phyloP scores from a whole-genome alignment of 2,329 filamentous ascomycete species.

The Elsinoe ampelina region DNA sequence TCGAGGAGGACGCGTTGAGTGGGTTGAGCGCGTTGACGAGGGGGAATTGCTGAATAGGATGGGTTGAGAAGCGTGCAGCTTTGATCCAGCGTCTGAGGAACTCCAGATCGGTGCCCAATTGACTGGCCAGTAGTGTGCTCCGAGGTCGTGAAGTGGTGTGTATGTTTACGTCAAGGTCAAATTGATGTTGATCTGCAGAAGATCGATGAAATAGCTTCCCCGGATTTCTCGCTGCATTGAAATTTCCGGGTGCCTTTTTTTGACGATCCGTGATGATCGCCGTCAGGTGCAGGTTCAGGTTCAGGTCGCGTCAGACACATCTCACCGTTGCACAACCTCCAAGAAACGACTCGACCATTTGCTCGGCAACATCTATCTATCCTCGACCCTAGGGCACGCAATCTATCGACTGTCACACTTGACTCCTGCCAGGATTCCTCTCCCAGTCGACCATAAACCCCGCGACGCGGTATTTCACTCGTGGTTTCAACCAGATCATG shows the following conservation, averaged over 20 bases:
- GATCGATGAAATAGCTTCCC: not conserved
- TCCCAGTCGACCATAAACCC: not conserved
- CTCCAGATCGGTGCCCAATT: too few species aligned
- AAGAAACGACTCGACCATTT: not conserved
- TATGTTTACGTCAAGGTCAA: not conserved
- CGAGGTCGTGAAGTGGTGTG: too few species aligned
- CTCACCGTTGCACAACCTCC: slow-evolving; percentile 5
- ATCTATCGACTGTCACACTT: not conserved
- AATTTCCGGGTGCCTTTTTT: not conserved
- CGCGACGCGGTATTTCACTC: not conserved
- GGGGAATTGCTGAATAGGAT: not conserved
- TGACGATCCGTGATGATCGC: not conserved
- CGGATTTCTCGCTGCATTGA: not conserved
- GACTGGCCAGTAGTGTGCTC: too few species aligned
- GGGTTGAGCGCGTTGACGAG: not conserved
- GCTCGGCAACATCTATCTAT: slow-evolving; percentile 10
- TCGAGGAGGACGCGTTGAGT: not conserved
- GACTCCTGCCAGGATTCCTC: not conserved
- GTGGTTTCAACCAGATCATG: slow-evolving; percentile 8
- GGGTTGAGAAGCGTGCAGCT: not conserved
- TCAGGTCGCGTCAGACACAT: not conserved
- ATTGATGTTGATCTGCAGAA: not conserved
- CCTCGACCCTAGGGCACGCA: not conserved
- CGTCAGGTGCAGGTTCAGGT: not conserved
- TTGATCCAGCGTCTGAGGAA: not conserved